These are phyloP conservation scores for Diospyros lotus DNA, from an alignment of 148 eudicot species.

Conservation along the genomic window DNA sequence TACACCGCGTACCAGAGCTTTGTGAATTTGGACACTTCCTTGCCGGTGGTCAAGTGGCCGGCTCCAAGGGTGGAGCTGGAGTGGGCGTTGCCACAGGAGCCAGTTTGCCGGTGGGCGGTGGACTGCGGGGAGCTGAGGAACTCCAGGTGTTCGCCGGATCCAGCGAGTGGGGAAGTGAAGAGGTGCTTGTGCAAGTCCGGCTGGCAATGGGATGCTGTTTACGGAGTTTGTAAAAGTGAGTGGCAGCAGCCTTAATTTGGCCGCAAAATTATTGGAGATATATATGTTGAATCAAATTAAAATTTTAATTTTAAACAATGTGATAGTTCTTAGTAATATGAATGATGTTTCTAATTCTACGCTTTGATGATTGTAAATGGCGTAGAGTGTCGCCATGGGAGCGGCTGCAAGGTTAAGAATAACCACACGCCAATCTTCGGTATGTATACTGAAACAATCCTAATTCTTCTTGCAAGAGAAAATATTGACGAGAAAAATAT, in stretches of 20 bases:
- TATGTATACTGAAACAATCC: too few relatives aligned
- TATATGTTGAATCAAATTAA: too few relatives aligned
- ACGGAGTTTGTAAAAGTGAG: constrained; percentile 39
- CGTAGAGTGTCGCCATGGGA: constrained; percentile 17
- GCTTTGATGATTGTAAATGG: too few relatives aligned
- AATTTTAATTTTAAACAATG: too few relatives aligned
- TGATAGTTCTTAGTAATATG: too few relatives aligned
- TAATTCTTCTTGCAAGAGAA: too few relatives aligned
- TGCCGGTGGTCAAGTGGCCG: constrained; percentile 47
- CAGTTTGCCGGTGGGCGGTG: constrained; percentile 18
- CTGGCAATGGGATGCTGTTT: constrained; percentile 37
- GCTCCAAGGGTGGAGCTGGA: constrained; percentile 43
- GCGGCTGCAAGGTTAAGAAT: constrained; percentile 17
- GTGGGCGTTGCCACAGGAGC: constrained; percentile 42
- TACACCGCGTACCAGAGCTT: constrained; percentile 47
- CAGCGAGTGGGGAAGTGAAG: constrained; percentile 16
- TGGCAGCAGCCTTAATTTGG: background rate
- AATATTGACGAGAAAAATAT: too few relatives aligned
- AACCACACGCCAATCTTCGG: constrained; percentile 10
- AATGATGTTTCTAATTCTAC: too few relatives aligned
- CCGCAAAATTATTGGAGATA: too few relatives aligned
- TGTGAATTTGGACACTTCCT: constrained; percentile 27
- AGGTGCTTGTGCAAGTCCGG: constrained; percentile 46
- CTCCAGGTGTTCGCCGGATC: constrained; percentile 40
- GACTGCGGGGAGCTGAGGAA: constrained; percentile 32